A percentile compares a stretch with the other conserved stretches of the same genome.
These are phyloP conservation scores for Jacaranda mimosifolia DNA, from an alignment of 257 asterid genomes.

Conservation along the genomic window DNA sequence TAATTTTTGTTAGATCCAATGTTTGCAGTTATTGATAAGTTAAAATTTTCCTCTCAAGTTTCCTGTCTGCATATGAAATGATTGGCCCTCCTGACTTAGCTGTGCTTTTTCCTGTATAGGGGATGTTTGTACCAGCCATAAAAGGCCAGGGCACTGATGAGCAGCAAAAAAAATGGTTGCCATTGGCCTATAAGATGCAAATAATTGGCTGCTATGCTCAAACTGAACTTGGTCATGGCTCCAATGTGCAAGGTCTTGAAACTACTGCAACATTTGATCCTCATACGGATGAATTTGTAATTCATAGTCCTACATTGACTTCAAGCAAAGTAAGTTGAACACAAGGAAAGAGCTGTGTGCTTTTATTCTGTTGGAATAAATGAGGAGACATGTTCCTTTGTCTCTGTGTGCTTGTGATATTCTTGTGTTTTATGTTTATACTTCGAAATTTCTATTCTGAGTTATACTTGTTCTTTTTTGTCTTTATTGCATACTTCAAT, in stretches of 20 bases:
- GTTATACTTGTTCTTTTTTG: background rate
- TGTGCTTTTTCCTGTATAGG: constrained; percentile 57
- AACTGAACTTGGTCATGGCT: constrained; percentile 99
- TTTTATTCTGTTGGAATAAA: constrained; percentile 30
- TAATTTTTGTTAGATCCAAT: background rate
- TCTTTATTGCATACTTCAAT: constrained; percentile 7
- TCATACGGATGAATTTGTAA: constrained; percentile 85
- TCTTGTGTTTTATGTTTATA: background rate
- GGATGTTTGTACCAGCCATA: constrained; percentile 94
- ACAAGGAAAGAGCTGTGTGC: background rate
- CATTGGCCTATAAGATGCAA: constrained; percentile 96
- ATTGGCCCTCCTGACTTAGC: constrained; percentile 10
- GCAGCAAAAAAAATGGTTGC: constrained; percentile 89
- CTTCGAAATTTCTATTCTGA: constrained; percentile 12
- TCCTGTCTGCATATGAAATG: background rate
- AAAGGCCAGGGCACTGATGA: constrained; percentile 97
- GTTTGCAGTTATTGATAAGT: background rate
- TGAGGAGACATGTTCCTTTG: constrained; percentile 24
- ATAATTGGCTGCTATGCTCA: constrained; percentile 99
- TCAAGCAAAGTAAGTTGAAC: constrained; percentile 85
- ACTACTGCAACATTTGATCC: constrained; percentile 98
- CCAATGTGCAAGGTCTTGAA: constrained; percentile 98
- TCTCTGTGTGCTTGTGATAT: constrained; percentile 19
- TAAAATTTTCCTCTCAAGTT: background rate
- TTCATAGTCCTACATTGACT: constrained; percentile 97